Percentiles rank a stretch among this genome's conserved stretches.
Evolutionary conservation across 1,139 yeast species (phyloP).

Genomic region (Magnusiomyces magnusii): DNA sequence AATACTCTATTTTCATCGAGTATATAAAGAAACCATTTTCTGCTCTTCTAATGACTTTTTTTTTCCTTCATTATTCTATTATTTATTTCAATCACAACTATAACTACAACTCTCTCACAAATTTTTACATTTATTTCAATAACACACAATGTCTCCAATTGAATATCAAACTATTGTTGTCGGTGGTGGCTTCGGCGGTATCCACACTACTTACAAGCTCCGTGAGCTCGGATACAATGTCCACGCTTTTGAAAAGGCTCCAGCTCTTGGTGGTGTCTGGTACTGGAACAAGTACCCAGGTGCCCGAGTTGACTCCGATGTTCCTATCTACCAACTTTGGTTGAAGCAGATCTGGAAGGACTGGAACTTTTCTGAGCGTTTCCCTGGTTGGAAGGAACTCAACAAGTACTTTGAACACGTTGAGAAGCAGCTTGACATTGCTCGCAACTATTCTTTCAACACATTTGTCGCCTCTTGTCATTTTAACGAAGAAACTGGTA

Average conservation of each 20-base stretch:
- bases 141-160: conserved; percentile 10
- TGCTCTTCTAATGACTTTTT: neutral
- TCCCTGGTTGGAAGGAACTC: conserved; percentile 45
- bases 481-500: conserved; percentile 34
- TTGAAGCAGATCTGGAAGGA: conserved; percentile 38
- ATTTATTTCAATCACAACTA: neutral
- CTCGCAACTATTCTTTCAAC: conserved; percentile 31
- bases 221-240: conserved; percentile 34
- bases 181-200: conserved; percentile 46
- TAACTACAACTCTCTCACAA: neutral
- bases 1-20: neutral
- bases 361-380: conserved; percentile 38
- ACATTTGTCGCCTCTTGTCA: conserved; percentile 31
- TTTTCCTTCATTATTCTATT: no score
- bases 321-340: conserved; percentile 46
- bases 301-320: conserved; percentile 43
- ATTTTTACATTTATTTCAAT: neutral
- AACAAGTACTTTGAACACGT: conserved; percentile 41
- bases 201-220: conserved; percentile 34
- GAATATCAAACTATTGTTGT: conserved; percentile 35
- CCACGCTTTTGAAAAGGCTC: conserved; percentile 39
- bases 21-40: neutral
- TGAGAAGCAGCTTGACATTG: conserved; percentile 35
- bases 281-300: conserved; percentile 47
- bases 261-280: conserved; percentile 47